Evolutionary conservation across 768 basidiomycete genomes (phyloP), one percentile per base, ranked within the genome.

Genomic region (Termitomyces sp.): DNA sequence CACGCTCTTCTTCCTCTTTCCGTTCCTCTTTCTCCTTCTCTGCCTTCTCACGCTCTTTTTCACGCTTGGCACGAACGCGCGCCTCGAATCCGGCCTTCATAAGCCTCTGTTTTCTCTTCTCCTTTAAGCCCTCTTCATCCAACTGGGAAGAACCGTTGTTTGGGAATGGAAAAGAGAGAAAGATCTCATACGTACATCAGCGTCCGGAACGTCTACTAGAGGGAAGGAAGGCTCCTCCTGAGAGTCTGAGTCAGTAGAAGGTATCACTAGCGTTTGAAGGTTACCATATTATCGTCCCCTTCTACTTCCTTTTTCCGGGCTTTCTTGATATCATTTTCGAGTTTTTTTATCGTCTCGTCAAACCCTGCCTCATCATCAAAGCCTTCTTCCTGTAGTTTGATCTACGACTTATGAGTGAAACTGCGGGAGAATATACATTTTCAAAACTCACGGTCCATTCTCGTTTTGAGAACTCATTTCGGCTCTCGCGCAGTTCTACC

Each of bases 51-150:
- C 84, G 82, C 64, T 92, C 89, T 63, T 97, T 97, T 70, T 98
- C 96, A 28, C 85, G 84, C 63, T 89, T 82, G 0, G 84, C 83
- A 1, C 92, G 85, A 34, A 85, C 82, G 21, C 97, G 86, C 0
- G 95, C 93, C 56, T 98, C 96, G 68, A 88, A 94, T 1, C 91
- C 92, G 0, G 94, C 93, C 69, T 97, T 98, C 74, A 95, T 75
- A 32, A 98, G 78, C 61, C 85, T 89, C 68, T 99, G 97, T 65
- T 88, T 91, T 65, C 86, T 86, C 75, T 98, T 99, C 71, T 99
- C 97, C 68, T 91, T 98, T 35, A 98, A 68, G 25, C 85, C 80
- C 40, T 96, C 94, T 66, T 98, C 95, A 63, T 92, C 91, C 8
- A 94, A 79, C 88, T 92, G 57, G 17, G 32, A 3, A 52, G 39